Evolutionary conservation across 352 stramenopile species (phyloP).

Genomic region (Phytopythium chamaehyphon): DNA sequence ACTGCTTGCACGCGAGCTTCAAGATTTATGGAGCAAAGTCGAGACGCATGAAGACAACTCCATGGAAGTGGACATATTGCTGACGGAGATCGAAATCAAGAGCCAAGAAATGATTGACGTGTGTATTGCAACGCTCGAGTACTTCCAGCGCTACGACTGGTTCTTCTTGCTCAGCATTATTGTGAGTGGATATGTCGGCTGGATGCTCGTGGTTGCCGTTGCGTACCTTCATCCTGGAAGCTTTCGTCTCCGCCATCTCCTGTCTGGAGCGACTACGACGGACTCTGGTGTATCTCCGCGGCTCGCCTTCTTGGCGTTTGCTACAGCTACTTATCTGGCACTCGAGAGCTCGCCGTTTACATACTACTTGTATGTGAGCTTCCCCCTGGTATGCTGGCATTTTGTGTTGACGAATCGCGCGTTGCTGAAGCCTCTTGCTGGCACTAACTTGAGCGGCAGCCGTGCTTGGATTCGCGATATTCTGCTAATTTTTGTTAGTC

Average conservation of each 20-base stretch:
- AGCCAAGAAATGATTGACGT: slow-evolving; percentile 71
- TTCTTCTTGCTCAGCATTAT: slow-evolving; percentile 76
- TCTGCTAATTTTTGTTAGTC: slow-evolving; percentile 36
- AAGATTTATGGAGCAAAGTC: slow-evolving; percentile 6
- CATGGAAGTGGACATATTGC: slow-evolving; percentile 8
- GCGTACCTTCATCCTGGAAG: slow-evolving; percentile 44
- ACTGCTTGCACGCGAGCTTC: slow-evolving; percentile 22
- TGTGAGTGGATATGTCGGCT: slow-evolving; percentile 71
- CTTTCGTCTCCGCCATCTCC: slow-evolving; percentile 23
- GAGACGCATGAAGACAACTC: slow-evolving; percentile 11
- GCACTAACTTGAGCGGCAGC: not conserved
- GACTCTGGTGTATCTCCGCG: not conserved
- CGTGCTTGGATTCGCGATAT: slow-evolving; percentile 21
- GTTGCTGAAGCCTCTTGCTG: slow-evolving; percentile 14
- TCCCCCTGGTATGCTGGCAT: slow-evolving; percentile 63
- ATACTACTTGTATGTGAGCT: slow-evolving; percentile 77
- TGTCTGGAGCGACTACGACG: not conserved
- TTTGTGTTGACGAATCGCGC: slow-evolving; percentile 43
- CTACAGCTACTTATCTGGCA: slow-evolving; percentile 29
- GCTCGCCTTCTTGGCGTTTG: slow-evolving; percentile 25
- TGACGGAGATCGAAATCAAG: slow-evolving; percentile 33
- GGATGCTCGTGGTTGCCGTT: slow-evolving; percentile 59
- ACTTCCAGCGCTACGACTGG: slow-evolving; percentile 85
- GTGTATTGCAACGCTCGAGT: slow-evolving; percentile 68
- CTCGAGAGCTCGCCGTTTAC: slow-evolving; percentile 65